Evolutionary conservation across 176 grass and related monocot genomes (phyloP).

Genomic region (Aegilops umbellulata): DNA sequence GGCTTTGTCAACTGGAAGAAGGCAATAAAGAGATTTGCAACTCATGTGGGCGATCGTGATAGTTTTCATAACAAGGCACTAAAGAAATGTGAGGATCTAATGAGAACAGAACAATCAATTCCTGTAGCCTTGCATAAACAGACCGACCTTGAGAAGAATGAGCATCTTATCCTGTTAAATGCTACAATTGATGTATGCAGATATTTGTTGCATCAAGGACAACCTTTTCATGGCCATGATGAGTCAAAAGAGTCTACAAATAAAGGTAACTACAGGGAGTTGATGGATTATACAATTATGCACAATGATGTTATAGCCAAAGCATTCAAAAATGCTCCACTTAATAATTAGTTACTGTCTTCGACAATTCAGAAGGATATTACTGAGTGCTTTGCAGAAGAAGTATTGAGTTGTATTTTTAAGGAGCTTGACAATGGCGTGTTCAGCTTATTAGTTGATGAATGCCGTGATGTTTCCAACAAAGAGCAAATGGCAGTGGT

Average conservation of each 20-base stretch:
- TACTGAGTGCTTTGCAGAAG: not conserved
- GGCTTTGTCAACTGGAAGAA: not conserved
- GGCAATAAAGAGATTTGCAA: not conserved
- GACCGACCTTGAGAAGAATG: no score
- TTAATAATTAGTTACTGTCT: not conserved
- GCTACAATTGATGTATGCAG: not conserved
- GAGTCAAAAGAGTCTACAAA: not conserved
- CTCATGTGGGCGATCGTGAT: not conserved
- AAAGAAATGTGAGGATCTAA: not conserved
- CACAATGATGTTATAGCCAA: not conserved
- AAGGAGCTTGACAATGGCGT: not conserved
- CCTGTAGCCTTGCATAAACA: not conserved
- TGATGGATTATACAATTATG: not conserved
- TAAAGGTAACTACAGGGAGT: not conserved
- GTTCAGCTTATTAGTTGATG: not conserved
- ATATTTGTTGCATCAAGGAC: not conserved
- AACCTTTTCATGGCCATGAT: not conserved
- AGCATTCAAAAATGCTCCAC: not conserved
- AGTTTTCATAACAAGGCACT: not conserved
- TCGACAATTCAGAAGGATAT: not conserved
- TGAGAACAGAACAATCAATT: not conserved
- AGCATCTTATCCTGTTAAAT: not conserved
- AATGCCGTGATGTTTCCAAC: no score
- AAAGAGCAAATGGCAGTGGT: no score
- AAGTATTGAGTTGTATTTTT: not conserved